Evolutionary conservation across 2,329 filamentous ascomycete species (phyloP), one percentile per base, ranked within the genome.

Genomic region (Cadophora malorum): DNA sequence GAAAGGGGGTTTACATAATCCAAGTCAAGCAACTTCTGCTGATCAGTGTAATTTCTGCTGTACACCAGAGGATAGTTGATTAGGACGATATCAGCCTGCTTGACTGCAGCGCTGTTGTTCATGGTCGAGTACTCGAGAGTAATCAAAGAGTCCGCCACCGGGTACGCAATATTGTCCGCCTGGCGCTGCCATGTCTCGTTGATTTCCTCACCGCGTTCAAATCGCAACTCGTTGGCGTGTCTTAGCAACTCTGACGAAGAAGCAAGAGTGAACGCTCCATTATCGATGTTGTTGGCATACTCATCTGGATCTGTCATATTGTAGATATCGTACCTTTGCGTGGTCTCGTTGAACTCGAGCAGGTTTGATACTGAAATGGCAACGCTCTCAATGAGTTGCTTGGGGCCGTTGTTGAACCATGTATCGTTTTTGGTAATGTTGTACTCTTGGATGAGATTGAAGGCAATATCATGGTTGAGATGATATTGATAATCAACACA

Each of bases 401-500:
- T 86, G 10, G 90, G 81, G 1, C 78, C 79, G 63, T 77, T 72
- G n/a, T 78, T 70, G 47, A 78, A 78, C 72, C 76, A 77, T 7
- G 77, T 78, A 23, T 73, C 70, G 45, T 78, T 76, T 4, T 78
- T 75, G 3, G 76, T 79, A 53, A 77, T 74, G 35, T 78, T 77
- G 52, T 76, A 72, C 28, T 73, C 68, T 58, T 79, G 76, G 8
- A 77, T 61, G n/a, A 78, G 49, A 61, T 78, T 78, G 35, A 91
- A 80, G 0, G 86, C 88, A 71, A 92, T 91, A 71, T 91, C 90
- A 8, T 88, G 88, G 72, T 91, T 91, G 47, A 92, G 73, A 76
- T 92, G 90, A 73, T 92, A 92, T 75, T 92, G 84, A 71, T 92
- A 91, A 76, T 92, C 89, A 72, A 88, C 90, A 76, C 90, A 92